These are phyloP conservation scores for Parathielavia appendiculata DNA, from an alignment of 495 filamentous ascomycete species.

Conservation along the genomic window DNA sequence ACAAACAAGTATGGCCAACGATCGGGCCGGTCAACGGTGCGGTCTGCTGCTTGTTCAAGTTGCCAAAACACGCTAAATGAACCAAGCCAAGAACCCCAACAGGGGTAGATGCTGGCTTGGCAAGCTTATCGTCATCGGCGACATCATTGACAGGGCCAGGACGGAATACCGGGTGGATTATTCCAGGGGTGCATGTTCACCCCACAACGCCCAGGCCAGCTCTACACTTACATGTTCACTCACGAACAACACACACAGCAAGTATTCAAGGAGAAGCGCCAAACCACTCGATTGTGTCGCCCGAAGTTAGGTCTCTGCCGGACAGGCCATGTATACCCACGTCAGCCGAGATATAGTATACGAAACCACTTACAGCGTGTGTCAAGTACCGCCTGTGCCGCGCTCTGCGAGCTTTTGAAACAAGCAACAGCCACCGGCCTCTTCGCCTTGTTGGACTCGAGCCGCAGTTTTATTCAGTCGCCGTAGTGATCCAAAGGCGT, in stretches of 20 bases:
- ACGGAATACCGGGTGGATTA: background rate
- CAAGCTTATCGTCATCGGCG: slow-evolving; percentile 18
- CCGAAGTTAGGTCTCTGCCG: background rate
- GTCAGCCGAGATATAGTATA: too few relatives aligned
- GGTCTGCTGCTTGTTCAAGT: slow-evolving; percentile 1
- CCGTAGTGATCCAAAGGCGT: background rate
- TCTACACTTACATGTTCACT: background rate
- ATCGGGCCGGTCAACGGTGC: slow-evolving; percentile 12
- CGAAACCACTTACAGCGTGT: background rate
- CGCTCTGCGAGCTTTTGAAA: slow-evolving; percentile 12
- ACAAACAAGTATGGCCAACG: slow-evolving; percentile 1
- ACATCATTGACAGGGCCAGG: slow-evolving; percentile 27
- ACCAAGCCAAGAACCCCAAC: slow-evolving; percentile 13
- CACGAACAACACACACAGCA: slow-evolving; percentile 3
- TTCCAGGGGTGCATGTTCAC: slow-evolving; percentile 7
- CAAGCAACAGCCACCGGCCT: background rate
- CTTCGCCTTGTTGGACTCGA: background rate
- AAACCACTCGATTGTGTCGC: background rate
- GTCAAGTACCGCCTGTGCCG: slow-evolving; percentile 9
- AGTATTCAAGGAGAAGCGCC: background rate
- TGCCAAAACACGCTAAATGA: slow-evolving; percentile 14
- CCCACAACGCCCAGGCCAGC: background rate
- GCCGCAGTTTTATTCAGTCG: background rate
- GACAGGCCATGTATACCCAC: background rate
- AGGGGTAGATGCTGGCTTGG: slow-evolving; percentile 7